phyloP scores from a whole-genome alignment of 495 filamentous ascomycete species.

The Penicillium samsonianum region DNA sequence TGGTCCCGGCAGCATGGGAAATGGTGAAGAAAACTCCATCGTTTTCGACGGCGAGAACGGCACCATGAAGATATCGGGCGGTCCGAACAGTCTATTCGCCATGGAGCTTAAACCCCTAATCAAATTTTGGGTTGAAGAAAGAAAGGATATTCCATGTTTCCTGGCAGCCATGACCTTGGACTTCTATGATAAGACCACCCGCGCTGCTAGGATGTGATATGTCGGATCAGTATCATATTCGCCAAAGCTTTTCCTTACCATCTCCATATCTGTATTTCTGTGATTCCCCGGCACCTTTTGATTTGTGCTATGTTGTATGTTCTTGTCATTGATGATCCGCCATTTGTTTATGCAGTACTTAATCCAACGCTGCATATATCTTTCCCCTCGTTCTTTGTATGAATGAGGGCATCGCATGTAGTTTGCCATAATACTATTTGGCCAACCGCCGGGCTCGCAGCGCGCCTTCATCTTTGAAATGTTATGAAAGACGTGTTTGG shows the following conservation, averaged over 20 bases:
- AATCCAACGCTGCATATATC: background rate
- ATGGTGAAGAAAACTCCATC: slow-evolving; percentile 70
- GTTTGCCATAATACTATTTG: too few species aligned
- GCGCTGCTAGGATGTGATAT: slow-evolving; percentile 49
- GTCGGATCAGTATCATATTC: background rate
- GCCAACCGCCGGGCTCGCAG: too few species aligned
- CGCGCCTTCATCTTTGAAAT: too few species aligned
- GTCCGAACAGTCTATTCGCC: slow-evolving; percentile 83
- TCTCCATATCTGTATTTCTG: slow-evolving; percentile 14
- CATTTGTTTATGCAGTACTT: background rate
- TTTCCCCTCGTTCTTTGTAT: too few species aligned
- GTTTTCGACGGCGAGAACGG: slow-evolving; percentile 95
- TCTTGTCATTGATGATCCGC: background rate
- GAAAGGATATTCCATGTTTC: slow-evolving; percentile 89
- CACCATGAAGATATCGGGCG: slow-evolving; percentile 95
- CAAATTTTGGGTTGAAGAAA: slow-evolving; percentile 90
- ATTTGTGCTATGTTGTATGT: slow-evolving; percentile 29
- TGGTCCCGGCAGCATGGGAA: slow-evolving; percentile 61
- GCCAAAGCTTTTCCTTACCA: background rate
- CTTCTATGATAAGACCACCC: slow-evolving; percentile 81
- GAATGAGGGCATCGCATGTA: too few species aligned
- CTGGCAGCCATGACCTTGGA: slow-evolving; percentile 85
- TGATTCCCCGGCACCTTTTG: slow-evolving; percentile 33
- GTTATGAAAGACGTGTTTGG: too few species aligned
- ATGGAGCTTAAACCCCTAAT: slow-evolving; percentile 78